Conservation (phyloP, 805 yeast species). For the Maudiozyma serrabonitensis region DNA sequence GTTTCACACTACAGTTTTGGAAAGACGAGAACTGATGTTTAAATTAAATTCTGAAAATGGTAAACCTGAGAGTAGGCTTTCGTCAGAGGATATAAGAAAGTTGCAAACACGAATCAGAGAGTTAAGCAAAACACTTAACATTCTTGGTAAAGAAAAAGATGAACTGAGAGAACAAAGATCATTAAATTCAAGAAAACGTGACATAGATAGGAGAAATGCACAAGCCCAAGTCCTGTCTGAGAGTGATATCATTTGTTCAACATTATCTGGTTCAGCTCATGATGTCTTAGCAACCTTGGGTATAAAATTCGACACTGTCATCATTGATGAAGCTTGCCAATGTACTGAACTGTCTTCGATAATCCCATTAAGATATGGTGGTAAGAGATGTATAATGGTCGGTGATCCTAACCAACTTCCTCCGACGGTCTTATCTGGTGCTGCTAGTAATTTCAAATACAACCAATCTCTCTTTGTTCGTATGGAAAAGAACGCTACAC, state of each 20-base stretch:
- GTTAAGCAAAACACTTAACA: constrained; percentile 52
- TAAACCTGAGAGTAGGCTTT: constrained; percentile 36
- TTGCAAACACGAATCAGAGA: constrained; percentile 44
- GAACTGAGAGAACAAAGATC: constrained; percentile 67
- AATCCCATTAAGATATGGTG: constrained; percentile 87
- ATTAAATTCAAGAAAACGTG: constrained; percentile 62
- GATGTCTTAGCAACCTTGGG: constrained; percentile 68
- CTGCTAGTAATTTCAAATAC: constrained; percentile 69
- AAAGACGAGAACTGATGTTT: constrained; percentile 47
- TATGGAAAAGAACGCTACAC: constrained; percentile 60
- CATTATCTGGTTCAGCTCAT: constrained; percentile 91
- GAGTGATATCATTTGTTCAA: constrained; percentile 83
- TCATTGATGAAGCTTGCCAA: constrained; percentile 96
- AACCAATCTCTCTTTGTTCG: constrained; percentile 91
- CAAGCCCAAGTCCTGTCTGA: constrained; percentile 63
- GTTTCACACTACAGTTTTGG: constrained; percentile 44
- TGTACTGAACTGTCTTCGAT: constrained; percentile 88
- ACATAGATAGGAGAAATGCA: constrained; percentile 62
- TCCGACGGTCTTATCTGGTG: constrained; percentile 87
- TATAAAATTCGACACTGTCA: constrained; percentile 77
- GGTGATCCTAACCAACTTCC: constrained; percentile 98
- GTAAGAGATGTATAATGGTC: constrained; percentile 85
- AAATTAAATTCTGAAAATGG: constrained; percentile 33
- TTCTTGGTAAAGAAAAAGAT: constrained; percentile 64
- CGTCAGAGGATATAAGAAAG: constrained; percentile 37